Conservation (phyloP, 768 basidiomycete species). For the Trametes coccinea region DNA sequence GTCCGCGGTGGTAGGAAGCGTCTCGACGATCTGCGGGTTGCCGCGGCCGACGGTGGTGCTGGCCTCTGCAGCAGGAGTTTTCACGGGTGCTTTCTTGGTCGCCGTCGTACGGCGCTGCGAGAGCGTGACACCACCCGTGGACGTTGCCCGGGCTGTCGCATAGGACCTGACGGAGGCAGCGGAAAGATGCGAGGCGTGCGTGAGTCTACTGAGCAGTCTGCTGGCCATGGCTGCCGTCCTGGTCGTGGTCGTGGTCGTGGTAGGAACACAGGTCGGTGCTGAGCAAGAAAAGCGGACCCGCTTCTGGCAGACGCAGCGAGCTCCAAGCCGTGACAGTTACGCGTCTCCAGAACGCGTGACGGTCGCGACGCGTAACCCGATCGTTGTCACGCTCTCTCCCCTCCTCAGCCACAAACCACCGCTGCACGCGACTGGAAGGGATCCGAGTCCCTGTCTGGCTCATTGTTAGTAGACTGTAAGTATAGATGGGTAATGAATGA, state of each 20-base stretch:
- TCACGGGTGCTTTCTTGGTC: slow-evolving; percentile 16
- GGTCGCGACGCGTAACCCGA: slow-evolving; percentile 3
- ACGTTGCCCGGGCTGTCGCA: slow-evolving; percentile 7
- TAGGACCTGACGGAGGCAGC: background rate
- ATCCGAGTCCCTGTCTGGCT: too few species aligned
- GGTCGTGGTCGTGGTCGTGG: background rate
- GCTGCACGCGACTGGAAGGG: background rate
- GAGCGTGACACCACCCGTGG: slow-evolving; percentile 5
- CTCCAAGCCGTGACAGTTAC: background rate
- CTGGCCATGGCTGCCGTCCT: slow-evolving; percentile 6
- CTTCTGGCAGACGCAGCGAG: too few species aligned
- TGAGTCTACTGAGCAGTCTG: slow-evolving; percentile 3
- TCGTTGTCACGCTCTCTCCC: background rate
- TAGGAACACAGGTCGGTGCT: background rate
- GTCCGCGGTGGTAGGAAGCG: slow-evolving; percentile 27
- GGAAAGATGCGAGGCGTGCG: background rate
- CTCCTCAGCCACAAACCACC: background rate
- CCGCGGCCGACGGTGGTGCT: slow-evolving; percentile 33
- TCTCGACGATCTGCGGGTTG: slow-evolving; percentile 26
- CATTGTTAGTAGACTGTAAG: too few species aligned
- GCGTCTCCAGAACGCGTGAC: slow-evolving; percentile 10
- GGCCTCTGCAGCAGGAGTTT: slow-evolving; percentile 29
- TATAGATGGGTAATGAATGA: too few species aligned
- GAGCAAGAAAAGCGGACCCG: background rate
- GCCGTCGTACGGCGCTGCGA: background rate